phyloP scores from a whole-genome alignment of 2,329 filamentous ascomycete species.

The Exophiala sp. region DNA sequence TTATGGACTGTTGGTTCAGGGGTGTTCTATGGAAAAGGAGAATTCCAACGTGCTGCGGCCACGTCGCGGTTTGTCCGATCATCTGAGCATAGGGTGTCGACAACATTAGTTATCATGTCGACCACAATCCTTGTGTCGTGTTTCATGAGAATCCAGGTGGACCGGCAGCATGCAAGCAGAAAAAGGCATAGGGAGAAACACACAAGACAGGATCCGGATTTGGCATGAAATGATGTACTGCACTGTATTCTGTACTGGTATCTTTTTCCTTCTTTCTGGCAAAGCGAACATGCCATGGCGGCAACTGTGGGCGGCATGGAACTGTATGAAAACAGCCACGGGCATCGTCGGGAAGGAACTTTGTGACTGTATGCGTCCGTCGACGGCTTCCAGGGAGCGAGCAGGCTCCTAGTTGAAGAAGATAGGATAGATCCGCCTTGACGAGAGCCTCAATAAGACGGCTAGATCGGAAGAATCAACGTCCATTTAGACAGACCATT shows the following conservation, averaged over 20 bases:
- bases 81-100: not conserved
- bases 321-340: too few relatives aligned
- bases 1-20: not conserved
- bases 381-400: too few relatives aligned
- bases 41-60: constrained; percentile 1
- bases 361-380: too few relatives aligned
- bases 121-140: not conserved
- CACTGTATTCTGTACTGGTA: too few relatives aligned
- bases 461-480: too few relatives aligned
- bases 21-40: constrained; percentile 1
- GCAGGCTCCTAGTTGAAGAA: too few relatives aligned
- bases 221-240: not conserved
- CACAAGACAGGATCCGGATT: not conserved
- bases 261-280: not conserved
- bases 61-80: constrained; percentile 9
- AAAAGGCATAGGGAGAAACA: not conserved
- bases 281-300: not conserved
- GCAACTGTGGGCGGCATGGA: too few relatives aligned
- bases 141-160: not conserved
- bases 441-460: too few relatives aligned
- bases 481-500: too few relatives aligned
- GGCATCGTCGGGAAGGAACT: too few relatives aligned
- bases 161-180: not conserved
- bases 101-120: constrained; percentile 1
- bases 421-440: too few relatives aligned